These are phyloP conservation scores for Boletus reticuloceps DNA, from an alignment of 768 basidiomycete genomes.

Conservation along the genomic window DNA sequence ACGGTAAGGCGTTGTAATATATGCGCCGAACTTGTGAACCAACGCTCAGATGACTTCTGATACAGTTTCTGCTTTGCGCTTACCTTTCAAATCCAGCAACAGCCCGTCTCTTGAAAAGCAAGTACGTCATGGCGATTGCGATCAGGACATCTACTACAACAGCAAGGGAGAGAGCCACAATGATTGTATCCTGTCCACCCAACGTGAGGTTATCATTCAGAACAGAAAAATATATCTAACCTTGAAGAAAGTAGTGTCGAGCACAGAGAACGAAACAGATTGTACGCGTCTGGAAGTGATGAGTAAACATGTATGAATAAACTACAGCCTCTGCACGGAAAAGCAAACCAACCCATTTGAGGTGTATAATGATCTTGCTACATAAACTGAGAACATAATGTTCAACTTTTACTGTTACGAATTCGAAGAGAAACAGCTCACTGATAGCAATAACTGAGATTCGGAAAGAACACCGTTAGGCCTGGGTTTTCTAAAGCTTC, in stretches of 20 bases:
- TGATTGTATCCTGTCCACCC: background rate
- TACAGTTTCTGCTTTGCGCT: background rate
- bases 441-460: background rate
- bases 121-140: conserved; percentile 6
- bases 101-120: background rate
- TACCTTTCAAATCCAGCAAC: background rate
- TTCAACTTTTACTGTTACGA: background rate
- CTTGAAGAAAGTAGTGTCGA: background rate
- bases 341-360: conserved; percentile 6
- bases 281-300: background rate
- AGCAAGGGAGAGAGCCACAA: background rate
- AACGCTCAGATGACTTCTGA: background rate
- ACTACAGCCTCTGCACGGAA: too few species aligned
- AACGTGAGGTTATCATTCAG: background rate
- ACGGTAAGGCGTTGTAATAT: conserved; percentile 7
- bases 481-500: background rate
- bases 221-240: background rate
- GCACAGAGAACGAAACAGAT: background rate
- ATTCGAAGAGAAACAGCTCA: background rate
- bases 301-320: background rate
- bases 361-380: background rate
- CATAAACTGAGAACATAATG: background rate
- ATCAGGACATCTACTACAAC: conserved; percentile 12
- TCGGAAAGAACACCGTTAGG: background rate
- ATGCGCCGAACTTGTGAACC: background rate